These are phyloP conservation scores for Corchorus olitorius DNA, from an alignment of 345 rosid genomes.

Conservation along the genomic window DNA sequence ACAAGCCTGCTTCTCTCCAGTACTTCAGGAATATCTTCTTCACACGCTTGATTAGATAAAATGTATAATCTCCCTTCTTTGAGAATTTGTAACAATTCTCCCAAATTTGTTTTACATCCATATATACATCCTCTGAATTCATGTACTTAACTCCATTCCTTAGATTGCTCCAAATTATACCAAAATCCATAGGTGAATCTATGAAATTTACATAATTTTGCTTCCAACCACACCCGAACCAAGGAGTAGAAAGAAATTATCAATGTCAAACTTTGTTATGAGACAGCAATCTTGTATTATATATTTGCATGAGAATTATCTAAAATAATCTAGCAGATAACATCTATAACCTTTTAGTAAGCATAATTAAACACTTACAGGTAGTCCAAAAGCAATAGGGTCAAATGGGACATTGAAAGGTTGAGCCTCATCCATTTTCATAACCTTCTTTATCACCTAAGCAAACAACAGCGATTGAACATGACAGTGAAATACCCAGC, in stretches of 20 bases:
- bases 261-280: neutral
- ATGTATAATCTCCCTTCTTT: slow-evolving; percentile 58
- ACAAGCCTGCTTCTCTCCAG: slow-evolving; percentile 51
- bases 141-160: slow-evolving; percentile 45
- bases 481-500: neutral
- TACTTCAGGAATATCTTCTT: slow-evolving; percentile 64
- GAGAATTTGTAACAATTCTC: slow-evolving; percentile 54
- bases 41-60: slow-evolving; percentile 58
- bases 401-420: slow-evolving; percentile 37
- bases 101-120: slow-evolving; percentile 56
- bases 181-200: slow-evolving; percentile 62
- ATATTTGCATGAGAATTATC: neutral
- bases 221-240: neutral
- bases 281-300: neutral
- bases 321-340: neutral
- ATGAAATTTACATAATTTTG: slow-evolving; percentile 58
- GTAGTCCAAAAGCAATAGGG: slow-evolving; percentile 17
- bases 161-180: slow-evolving; percentile 55
- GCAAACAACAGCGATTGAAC: neutral
- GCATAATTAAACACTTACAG: slow-evolving; percentile 13
- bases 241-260: neutral
- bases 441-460: slow-evolving; percentile 44
- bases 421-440: slow-evolving; percentile 51
- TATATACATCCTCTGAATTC: slow-evolving; percentile 54
- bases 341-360: neutral